Evolutionary conservation across 83 land plant genomes (phyloP).

Genomic region (Picea mariana): DNA sequence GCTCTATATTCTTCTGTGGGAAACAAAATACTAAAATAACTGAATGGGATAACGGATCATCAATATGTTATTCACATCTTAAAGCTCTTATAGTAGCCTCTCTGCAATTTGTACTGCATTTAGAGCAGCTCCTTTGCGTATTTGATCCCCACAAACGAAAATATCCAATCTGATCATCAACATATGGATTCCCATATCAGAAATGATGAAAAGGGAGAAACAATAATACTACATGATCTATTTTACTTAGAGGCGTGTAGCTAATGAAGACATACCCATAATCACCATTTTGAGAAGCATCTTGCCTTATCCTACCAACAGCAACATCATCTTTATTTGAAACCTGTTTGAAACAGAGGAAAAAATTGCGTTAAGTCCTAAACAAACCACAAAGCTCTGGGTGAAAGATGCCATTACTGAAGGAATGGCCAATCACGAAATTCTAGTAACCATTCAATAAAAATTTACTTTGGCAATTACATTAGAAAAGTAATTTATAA

Average conservation of each 20-base stretch:
- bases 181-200: not conserved
- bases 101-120: slow-evolving; percentile 99
- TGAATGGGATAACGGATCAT: too few species aligned
- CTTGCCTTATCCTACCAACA: slow-evolving; percentile 95
- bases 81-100: slow-evolving; percentile 43
- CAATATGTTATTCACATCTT: too few species aligned
- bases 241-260: not conserved
- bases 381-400: not conserved
- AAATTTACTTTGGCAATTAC: not conserved
- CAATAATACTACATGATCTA: slow-evolving; percentile 6
- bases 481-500: not conserved
- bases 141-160: slow-evolving; percentile 97
- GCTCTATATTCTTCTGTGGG: too few species aligned
- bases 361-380: not conserved
- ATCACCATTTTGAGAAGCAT: slow-evolving; percentile 81
- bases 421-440: not conserved
- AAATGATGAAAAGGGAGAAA: not conserved
- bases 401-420: not conserved
- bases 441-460: not conserved
- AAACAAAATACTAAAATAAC: too few species aligned
- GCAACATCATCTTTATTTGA: slow-evolving; percentile 97
- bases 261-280: slow-evolving; percentile 50
- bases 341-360: slow-evolving; percentile 31
- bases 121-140: slow-evolving; percentile 98
- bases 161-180: slow-evolving; percentile 75